Conservation (phyloP, 225 moss, liverwort and hornwort genomes). For the Neckera pumila region DNA sequence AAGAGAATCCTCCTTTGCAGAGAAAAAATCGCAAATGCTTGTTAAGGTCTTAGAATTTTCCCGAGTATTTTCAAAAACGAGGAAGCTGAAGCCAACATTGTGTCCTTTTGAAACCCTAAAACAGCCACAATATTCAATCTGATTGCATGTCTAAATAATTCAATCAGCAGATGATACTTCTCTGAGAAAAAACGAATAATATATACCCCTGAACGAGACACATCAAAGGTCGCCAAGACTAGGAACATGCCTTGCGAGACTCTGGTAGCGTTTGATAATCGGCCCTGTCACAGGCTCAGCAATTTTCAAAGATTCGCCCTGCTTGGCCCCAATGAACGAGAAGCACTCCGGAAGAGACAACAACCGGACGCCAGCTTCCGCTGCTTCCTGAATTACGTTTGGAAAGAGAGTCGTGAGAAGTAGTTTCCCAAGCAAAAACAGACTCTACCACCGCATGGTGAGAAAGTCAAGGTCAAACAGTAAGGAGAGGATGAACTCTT, state of each 20-base stretch:
- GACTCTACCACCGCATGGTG: not conserved
- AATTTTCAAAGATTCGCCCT: constrained; percentile 64
- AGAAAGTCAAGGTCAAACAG: not conserved
- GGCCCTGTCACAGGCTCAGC: constrained; percentile 84
- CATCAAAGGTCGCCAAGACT: not conserved
- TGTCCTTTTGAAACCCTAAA: not conserved
- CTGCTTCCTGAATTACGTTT: constrained; percentile 50
- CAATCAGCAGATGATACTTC: not conserved
- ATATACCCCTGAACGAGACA: not conserved
- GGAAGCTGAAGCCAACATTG: not conserved
- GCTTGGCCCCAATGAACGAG: constrained; percentile 71
- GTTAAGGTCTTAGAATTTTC: not conserved
- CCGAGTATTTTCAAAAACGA: not conserved
- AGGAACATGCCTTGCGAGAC: constrained; percentile 66
- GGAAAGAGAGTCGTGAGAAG: not conserved
- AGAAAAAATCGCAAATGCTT: not conserved
- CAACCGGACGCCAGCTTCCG: constrained; percentile 69
- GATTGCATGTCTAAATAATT: not conserved
- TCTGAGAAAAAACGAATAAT: not conserved
- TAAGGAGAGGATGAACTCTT: not conserved
- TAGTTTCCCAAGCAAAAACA: not conserved
- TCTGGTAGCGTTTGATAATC: constrained; percentile 73
- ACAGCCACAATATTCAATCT: not conserved
- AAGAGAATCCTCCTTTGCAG: not conserved
- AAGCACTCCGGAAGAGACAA: constrained; percentile 92